Base-by-base conservation (phyloP, 1,284 basidiomycete species). In the Cryptococcus sp. region DNA sequence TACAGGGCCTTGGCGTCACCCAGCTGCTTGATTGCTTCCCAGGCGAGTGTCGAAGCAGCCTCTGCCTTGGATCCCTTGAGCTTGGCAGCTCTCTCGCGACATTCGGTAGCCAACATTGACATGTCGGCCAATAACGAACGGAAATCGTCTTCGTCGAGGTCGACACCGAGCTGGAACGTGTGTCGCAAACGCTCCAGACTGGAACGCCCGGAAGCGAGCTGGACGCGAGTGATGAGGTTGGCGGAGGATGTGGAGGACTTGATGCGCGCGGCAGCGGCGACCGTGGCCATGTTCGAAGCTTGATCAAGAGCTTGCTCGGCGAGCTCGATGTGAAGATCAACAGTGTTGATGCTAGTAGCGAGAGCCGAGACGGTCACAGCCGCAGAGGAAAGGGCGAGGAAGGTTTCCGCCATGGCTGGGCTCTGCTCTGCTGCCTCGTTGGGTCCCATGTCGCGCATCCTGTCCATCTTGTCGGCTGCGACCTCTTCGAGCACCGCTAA, bases 261-360 rank as follows among this genome's bases (percentile, higher is more conserved):
- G 50, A 69, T 59, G 27, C 64, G 57, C 27, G 67, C 60, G 1
- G 68, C 56, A 0, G 67, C 69, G 19, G 72, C 70, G 3, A 75
- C 60, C 1, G 72, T 72, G 1, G 75, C 73, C 76, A 77, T 76
- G 59, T 77, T 75, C 38, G 72, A 73, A 13, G 77, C 76, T 57
- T 77, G 76, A 52, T 78, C 76, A 10, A 78, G 66, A 15, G 76
- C 75, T 50, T 76, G 71, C 54, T 77, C 76, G 40, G 74, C 70
- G 4, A 78, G 60, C 55, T 75, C 75, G 55, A 73, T 60, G 47
- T 76, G 67, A 10, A 62, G 50, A 16, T 78, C 75, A 19, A 74
- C 74, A 2, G 64, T 62, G n/a, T 59, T 56, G 23, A 69, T 44
- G 45, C 74, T 73, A n/a, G 46, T 50, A 16, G 71, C 67, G 31